Conservation (phyloP, 2,329 filamentous ascomycete genomes). For the Arachnomyces sp. region DNA sequence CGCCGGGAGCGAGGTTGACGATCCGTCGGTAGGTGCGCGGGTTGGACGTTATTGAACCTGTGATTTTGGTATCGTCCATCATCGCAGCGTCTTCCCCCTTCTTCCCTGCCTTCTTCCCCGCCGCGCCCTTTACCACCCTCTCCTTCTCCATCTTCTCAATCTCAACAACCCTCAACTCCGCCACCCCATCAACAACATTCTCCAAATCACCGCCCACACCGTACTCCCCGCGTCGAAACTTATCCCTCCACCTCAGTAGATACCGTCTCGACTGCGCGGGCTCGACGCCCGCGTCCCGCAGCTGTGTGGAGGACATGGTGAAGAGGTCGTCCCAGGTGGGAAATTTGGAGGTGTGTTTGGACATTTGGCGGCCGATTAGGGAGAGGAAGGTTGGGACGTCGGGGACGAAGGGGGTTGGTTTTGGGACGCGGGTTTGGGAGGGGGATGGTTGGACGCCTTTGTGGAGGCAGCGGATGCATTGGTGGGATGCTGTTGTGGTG, state of each 20-base stretch:
- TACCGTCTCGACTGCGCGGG: slow-evolving; percentile 75
- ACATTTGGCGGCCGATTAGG: slow-evolving; percentile 80
- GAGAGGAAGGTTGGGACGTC: slow-evolving; percentile 79
- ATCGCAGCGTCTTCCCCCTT: background rate
- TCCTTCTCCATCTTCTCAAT: slow-evolving; percentile 32
- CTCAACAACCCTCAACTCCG: slow-evolving; percentile 51
- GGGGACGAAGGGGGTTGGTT: slow-evolving; percentile 77
- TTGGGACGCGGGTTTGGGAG: too few species aligned
- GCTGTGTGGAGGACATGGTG: slow-evolving; percentile 64
- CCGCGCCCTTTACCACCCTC: slow-evolving; percentile 9
- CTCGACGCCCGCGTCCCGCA: slow-evolving; percentile 78
- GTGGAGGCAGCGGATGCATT: slow-evolving; percentile 36
- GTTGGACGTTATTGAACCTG: too few species aligned
- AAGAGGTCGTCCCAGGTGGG: slow-evolving; percentile 87
- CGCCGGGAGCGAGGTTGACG: slow-evolving; percentile 50
- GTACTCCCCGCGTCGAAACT: slow-evolving; percentile 67
- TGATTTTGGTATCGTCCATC: background rate
- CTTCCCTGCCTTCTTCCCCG: background rate
- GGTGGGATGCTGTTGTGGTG: slow-evolving; percentile 18
- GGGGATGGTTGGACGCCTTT: slow-evolving; percentile 44
- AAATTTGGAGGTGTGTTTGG: slow-evolving; percentile 76
- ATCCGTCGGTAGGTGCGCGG: slow-evolving; percentile 50
- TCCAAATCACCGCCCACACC: slow-evolving; percentile 77
- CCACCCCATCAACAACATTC: slow-evolving; percentile 57
- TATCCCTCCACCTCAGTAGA: slow-evolving; percentile 77